Evolutionary conservation across 164 flowering plant genomes (phyloP).

Genomic region (Nymphaea colorata): DNA sequence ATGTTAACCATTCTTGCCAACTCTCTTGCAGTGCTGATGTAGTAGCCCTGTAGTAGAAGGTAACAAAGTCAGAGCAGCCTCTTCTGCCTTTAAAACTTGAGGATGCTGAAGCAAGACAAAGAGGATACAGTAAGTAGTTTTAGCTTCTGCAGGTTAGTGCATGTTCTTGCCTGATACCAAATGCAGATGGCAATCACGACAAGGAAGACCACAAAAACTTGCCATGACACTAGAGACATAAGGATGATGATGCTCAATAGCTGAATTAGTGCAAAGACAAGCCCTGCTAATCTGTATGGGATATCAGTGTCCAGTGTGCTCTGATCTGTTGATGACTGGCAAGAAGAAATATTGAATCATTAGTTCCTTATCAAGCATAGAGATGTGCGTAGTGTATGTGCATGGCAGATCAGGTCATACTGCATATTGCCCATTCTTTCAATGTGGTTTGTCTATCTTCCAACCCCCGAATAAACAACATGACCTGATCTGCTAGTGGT

Average conservation of each 20-base stretch:
- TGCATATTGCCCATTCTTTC: no score
- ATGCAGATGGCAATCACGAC: slow-evolving; percentile 45
- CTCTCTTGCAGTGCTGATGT: slow-evolving; percentile 75
- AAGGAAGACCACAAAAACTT: slow-evolving; percentile 45
- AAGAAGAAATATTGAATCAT: not conserved
- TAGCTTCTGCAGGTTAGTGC: not conserved
- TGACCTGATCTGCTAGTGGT: no score
- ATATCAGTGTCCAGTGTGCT: slow-evolving; percentile 72
- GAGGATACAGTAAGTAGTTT: no score
- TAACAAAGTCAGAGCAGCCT: no score
- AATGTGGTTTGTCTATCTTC: no score
- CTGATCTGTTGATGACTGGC: slow-evolving; percentile 78
- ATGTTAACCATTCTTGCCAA: slow-evolving; percentile 72
- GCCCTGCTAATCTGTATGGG: slow-evolving; percentile 76
- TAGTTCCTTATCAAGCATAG: not conserved
- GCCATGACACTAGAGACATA: slow-evolving; percentile 71
- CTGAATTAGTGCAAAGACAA: slow-evolving; percentile 72
- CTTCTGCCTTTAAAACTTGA: no score
- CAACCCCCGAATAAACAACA: no score
- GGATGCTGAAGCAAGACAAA: no score
- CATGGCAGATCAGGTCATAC: no score
- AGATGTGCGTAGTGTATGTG: not conserved
- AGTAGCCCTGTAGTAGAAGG: slow-evolving; percentile 42
- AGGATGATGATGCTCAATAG: slow-evolving; percentile 54
- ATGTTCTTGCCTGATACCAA: slow-evolving; percentile 62